A percentile compares a stretch with the other conserved stretches of the same genome.
Conservation (phyloP, 495 filamentous ascomycete genomes). For the Penicillium roqueforti region DNA sequence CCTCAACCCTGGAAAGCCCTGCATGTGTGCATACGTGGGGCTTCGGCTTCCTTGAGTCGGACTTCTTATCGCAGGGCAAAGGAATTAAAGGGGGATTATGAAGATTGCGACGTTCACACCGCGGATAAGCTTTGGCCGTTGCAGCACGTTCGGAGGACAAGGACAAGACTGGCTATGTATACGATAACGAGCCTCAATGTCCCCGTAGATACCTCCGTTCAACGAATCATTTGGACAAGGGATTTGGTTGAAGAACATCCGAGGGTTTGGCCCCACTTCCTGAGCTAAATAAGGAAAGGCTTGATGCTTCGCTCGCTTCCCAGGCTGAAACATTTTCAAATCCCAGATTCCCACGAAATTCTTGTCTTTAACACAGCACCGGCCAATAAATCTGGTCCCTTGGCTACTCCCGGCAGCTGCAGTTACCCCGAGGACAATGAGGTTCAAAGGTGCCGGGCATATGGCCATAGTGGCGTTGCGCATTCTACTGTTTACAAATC, state of each 20-base stretch:
- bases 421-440: background rate
- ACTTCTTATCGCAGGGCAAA: background rate
- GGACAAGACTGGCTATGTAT: background rate
- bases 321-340: background rate
- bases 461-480: constrained; percentile 3
- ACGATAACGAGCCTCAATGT: background rate
- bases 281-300: constrained; percentile 3
- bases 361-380: background rate
- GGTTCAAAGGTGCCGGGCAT: background rate
- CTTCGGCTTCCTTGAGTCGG: background rate
- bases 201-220: background rate
- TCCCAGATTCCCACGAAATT: background rate
- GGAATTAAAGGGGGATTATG: background rate
- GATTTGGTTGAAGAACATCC: background rate
- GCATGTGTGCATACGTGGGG: too few species aligned
- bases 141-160: background rate
- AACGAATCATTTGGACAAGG: background rate
- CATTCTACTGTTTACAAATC: constrained; percentile 1
- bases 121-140: too few species aligned
- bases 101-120: too few species aligned
- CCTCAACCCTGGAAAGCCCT: background rate
- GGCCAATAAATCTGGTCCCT: background rate
- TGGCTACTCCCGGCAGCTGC: background rate
- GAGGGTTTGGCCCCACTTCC: background rate
- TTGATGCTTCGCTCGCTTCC: background rate